Evolutionary conservation across 768 basidiomycete genomes (phyloP).

Genomic region (Tylopilus plumbeoviolaceoides): DNA sequence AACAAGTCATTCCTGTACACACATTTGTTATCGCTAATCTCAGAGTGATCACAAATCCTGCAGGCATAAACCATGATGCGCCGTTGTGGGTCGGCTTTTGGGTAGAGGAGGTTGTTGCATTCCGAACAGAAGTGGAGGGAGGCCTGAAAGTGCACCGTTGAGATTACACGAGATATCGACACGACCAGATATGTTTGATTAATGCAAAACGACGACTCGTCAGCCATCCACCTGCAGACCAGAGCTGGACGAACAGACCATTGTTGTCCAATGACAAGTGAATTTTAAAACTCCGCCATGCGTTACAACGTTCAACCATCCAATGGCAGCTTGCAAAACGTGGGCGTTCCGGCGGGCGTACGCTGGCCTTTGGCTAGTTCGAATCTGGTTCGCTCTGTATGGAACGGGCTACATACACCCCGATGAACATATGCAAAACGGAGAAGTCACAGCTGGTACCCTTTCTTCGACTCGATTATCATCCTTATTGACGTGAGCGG

Average conservation of each 20-base stretch:
- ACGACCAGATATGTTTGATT: background rate
- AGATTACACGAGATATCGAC: background rate
- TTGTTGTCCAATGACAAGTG: slow-evolving; percentile 15
- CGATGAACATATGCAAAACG: slow-evolving; percentile 41
- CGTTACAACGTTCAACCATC: background rate
- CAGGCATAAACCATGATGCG: slow-evolving; percentile 88
- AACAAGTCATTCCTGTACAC: slow-evolving; percentile 93
- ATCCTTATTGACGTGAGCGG: slow-evolving; percentile 6
- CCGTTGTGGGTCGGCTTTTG: slow-evolving; percentile 83
- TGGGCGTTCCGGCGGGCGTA: slow-evolving; percentile 20
- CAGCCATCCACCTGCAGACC: slow-evolving; percentile 10
- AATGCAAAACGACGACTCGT: slow-evolving; percentile 5
- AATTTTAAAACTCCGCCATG: slow-evolving; percentile 28
- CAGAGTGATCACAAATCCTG: slow-evolving; percentile 84
- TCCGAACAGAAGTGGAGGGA: slow-evolving; percentile 90
- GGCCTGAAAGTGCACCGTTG: slow-evolving; percentile 41
- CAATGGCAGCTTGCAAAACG: slow-evolving; percentile 7
- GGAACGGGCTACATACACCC: slow-evolving; percentile 39
- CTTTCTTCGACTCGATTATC: slow-evolving; percentile 1
- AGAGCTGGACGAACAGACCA: slow-evolving; percentile 25
- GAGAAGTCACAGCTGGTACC: slow-evolving; percentile 36
- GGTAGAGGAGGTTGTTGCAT: slow-evolving; percentile 94
- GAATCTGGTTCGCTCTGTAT: slow-evolving; percentile 29
- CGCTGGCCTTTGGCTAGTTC: slow-evolving; percentile 24
- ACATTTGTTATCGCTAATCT: slow-evolving; percentile 81